Base-by-base conservation (phyloP, 2,329 filamentous ascomycete genomes). In the Penicillium nordicum region DNA sequence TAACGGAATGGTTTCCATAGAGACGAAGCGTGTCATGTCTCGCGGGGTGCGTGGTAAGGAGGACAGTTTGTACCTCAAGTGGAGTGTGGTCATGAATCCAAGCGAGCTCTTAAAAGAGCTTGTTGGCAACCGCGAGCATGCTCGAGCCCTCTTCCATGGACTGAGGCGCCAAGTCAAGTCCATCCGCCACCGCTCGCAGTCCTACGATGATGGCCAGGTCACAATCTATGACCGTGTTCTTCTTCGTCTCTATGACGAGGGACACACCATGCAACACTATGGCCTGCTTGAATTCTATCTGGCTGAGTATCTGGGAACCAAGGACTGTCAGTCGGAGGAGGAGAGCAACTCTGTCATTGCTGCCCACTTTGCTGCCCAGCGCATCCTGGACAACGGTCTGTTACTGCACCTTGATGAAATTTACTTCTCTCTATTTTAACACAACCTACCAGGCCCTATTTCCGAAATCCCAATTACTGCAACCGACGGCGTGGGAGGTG, bases 171-270 rank as follows among this genome's bases (percentile, higher is more conserved):
- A 76, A 54, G 53, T 74, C 16, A 59, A 63, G 10, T 59, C 75
- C 27, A 64, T 76, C 57, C 68, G 67, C 42, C 65, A 65, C 27
- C 76, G 76, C 45, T 72, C 72, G 2, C 67, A 70, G 51, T 60
- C 63, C 4, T 62, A 34, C 21, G 64, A 72, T 32, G 69, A 74
- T 41, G 68, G 66, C 7, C 68, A 77, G 50, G 59, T 77, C 55
- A 78, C 72, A 1, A 59, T 77, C 57, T 78, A 72, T 32, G 76
- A 78, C 61, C 72, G 68, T 53, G 69, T 71, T n/a, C 58, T 78
- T 18, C 50, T 77, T 41, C 55, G 63, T 9, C 62, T 78, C 32
- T 73, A 69, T 12, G 57, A 64, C 2, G 64, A 72, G 32, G 74
- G 71, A 34, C 63, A 66, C 7, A 60, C 69, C 9, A 56, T 71